phyloP scores from a whole-genome alignment of 2,329 filamentous ascomycete genomes.

The Macroventuria anomochaeta region DNA sequence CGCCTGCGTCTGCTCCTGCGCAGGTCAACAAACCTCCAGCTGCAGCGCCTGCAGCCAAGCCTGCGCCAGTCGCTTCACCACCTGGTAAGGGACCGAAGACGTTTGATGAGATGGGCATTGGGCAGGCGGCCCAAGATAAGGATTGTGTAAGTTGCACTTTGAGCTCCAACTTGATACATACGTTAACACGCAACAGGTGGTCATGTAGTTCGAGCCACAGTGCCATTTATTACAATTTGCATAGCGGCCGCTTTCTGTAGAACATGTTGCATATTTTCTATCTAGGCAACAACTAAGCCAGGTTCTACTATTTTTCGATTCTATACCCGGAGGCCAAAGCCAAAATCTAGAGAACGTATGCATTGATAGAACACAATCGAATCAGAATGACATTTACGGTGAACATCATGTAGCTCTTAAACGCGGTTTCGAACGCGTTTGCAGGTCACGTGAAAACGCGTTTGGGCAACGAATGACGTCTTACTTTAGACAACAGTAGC shows the following conservation, averaged over 20 bases:
- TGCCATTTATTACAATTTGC: constrained; percentile 14
- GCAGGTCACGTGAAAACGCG: too few relatives aligned
- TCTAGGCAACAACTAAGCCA: constrained; percentile 9
- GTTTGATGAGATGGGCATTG: constrained; percentile 98
- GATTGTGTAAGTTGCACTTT: constrained; percentile 75
- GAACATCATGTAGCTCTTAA: too few relatives aligned
- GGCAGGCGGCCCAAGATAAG: constrained; percentile 78
- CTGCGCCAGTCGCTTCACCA: constrained; percentile 37
- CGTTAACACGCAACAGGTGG: constrained; percentile 30
- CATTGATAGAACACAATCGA: constrained; percentile 3
- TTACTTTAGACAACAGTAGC: too few relatives aligned
- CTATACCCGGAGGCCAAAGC: constrained; percentile 8
- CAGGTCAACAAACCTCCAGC: constrained; percentile 26
- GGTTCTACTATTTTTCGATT: constrained; percentile 20
- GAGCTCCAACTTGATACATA: neutral
- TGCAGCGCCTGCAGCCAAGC: constrained; percentile 36
- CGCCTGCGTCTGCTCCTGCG: constrained; percentile 14
- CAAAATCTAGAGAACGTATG: neutral
- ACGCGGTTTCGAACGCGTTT: too few relatives aligned
- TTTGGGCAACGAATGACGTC: too few relatives aligned
- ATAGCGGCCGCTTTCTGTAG: constrained; percentile 27
- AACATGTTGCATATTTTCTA: constrained; percentile 20
- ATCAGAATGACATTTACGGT: neutral
- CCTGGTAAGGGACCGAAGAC: constrained; percentile 84
- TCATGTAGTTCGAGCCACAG: constrained; percentile 31